These are phyloP conservation scores for Sclerotinia trifoliorum DNA, from an alignment of 2,329 filamentous ascomycete species.

Conservation along the genomic window DNA sequence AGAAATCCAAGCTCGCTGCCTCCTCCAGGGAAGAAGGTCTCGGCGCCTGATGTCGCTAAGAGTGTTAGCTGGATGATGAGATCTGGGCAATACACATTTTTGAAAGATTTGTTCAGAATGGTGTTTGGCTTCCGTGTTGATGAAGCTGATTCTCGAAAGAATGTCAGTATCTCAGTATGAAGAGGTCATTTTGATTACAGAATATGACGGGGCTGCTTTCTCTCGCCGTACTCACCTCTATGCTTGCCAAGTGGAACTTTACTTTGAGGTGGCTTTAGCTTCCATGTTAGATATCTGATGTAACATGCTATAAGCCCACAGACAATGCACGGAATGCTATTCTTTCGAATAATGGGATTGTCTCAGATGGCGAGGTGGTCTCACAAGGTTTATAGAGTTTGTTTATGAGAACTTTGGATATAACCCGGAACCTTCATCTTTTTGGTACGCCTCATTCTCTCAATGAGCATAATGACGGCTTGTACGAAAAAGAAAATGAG, in stretches of 20 bases:
- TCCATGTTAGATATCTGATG: not conserved
- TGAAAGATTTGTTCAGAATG: constrained; percentile 77
- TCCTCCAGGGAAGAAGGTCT: constrained; percentile 56
- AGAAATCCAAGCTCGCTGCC: constrained; percentile 55
- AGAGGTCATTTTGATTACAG: not conserved
- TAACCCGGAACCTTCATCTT: not conserved
- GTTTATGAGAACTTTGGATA: not conserved
- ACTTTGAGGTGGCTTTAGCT: not conserved
- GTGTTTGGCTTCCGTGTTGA: constrained; percentile 84
- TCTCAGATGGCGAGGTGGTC: no score
- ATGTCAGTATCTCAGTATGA: constrained; percentile 59
- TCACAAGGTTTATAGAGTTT: not conserved
- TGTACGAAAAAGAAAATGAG: constrained; percentile 6
- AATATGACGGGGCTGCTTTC: not conserved
- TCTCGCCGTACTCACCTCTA: not conserved
- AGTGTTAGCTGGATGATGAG: constrained; percentile 74
- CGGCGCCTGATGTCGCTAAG: constrained; percentile 74
- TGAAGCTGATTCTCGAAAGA: constrained; percentile 68
- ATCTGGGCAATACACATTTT: constrained; percentile 71
- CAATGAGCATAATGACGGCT: not conserved
- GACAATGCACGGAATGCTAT: not conserved
- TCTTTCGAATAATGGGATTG: not conserved
- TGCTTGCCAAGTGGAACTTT: not conserved
- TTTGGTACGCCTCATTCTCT: not conserved
- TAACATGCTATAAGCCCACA: not conserved